Base-by-base conservation (phyloP, 129 eudicot species). In the Flaveria robusta region DNA sequence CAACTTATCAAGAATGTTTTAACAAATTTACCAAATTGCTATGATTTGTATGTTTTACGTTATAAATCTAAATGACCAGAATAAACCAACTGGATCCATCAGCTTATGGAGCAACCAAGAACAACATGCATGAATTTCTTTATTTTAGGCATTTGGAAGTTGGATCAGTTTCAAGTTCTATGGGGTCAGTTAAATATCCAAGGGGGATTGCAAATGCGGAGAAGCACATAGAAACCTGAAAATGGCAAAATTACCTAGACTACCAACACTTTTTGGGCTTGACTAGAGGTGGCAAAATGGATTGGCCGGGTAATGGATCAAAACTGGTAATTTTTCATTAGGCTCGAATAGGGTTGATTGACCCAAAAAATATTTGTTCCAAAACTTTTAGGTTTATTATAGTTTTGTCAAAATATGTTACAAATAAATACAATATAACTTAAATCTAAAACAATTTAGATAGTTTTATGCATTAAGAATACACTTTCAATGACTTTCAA, bases 31-130 rank as follows among this genome's bases (percentile, higher is more conserved):
- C 78, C 29, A 16, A 51, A n/a, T 47, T 34, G 50, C 43, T 70
- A 49, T 49, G 16, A 70, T 34, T 55, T 34, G 39, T 12, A 37
- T 9, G 68, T 24, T 74, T 26, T 16, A 74, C 42, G 58, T 42
- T 74, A 74, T 22, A 7, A 59, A 74, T 41, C 27, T 13, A 31
- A 58, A 11, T 11, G n/a, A n/a, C 68, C 31, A 22, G 27, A 68
- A 74, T 58, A 74, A 59, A 74, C 45, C 58, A 31, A 58, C 70
- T 43, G 70, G 70, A 60, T 23, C 78, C 27, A 26, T 45, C 70
- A 16, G 23, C 43, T 26, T 60, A 16, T 41, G 46, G 27, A 42
- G 70, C 70, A 73, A 41, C 68, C 59, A 42, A 58, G 19, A 74
- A 74, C 45, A 59, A 14, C 39, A 39, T 31, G 39, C 7, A 34